Conservation (phyloP, 306 rosid species). For the Vigna angularis region DNA sequence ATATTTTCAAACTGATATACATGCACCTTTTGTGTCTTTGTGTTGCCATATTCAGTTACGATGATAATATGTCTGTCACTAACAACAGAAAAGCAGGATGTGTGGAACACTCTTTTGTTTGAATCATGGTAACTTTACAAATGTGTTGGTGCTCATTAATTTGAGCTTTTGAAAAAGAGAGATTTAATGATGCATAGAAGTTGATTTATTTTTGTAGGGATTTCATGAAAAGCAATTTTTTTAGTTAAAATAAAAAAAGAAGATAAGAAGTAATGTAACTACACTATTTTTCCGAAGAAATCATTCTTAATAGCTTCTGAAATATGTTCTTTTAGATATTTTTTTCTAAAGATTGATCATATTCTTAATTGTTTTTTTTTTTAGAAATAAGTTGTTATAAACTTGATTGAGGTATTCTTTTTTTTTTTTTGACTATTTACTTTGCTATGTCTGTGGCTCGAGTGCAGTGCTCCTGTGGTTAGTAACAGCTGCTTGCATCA, state of each 20-base stretch:
- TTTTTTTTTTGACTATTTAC: slow-evolving; percentile 1
- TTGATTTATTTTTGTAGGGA: background rate
- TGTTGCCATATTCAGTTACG: background rate
- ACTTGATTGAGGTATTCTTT: slow-evolving; percentile 17
- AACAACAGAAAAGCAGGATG: background rate
- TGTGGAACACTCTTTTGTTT: background rate
- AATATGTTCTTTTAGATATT: background rate
- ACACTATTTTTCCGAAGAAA: background rate
- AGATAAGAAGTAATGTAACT: background rate
- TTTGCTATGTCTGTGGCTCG: slow-evolving; percentile 28
- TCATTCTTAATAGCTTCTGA: background rate
- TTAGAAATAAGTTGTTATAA: background rate
- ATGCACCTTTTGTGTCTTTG: background rate
- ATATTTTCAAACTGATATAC: slow-evolving; percentile 2
- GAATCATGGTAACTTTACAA: slow-evolving; percentile 3
- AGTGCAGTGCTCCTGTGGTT: slow-evolving; percentile 86
- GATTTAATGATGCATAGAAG: background rate
- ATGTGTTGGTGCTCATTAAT: background rate
- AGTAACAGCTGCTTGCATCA: slow-evolving; percentile 91
- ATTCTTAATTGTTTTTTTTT: background rate
- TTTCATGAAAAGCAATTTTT: background rate
- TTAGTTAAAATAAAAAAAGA: too few species aligned
- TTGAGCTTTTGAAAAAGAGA: background rate
- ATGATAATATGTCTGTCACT: background rate
- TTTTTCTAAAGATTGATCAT: background rate